Evolutionary conservation across 2,329 filamentous ascomycete genomes (phyloP).

Genomic region (Cordyceps farinosa): DNA sequence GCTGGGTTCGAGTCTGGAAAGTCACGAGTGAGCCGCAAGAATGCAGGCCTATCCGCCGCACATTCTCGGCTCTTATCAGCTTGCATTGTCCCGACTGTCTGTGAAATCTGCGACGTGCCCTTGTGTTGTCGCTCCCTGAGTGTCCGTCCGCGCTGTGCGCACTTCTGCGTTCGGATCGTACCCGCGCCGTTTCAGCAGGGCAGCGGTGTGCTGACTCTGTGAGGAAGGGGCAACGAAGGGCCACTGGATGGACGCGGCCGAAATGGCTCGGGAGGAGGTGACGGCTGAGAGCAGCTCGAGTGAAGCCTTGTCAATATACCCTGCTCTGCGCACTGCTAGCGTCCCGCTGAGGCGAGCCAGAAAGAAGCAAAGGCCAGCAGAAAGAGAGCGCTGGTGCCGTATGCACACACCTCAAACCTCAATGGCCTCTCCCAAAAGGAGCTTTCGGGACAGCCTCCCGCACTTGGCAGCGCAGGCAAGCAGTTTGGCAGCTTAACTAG

Average conservation of each 20-base stretch:
- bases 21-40: constrained; percentile 14
- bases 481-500: neutral
- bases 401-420: constrained; percentile 10
- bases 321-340: neutral
- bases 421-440: neutral
- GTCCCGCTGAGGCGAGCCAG: neutral
- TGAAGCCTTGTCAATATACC: constrained; percentile 1
- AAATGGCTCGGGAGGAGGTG: constrained; percentile 12
- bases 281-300: neutral
- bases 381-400: neutral
- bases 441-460: neutral
- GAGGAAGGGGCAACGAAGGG: neutral
- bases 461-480: neutral
- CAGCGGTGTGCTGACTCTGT: constrained; percentile 6
- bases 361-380: neutral
- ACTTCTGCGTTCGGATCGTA: neutral
- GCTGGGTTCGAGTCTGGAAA: neutral
- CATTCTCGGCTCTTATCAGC: constrained; percentile 14
- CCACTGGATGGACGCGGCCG: neutral
- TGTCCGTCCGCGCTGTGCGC: neutral
- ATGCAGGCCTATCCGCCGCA: neutral
- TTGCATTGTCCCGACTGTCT: constrained; percentile 4
- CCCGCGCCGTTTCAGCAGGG: neutral
- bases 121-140: neutral
- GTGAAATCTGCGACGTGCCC: neutral